These are phyloP conservation scores for Sporopachydermia cereana DNA, from an alignment of 1,139 yeast genomes.

Conservation along the genomic window DNA sequence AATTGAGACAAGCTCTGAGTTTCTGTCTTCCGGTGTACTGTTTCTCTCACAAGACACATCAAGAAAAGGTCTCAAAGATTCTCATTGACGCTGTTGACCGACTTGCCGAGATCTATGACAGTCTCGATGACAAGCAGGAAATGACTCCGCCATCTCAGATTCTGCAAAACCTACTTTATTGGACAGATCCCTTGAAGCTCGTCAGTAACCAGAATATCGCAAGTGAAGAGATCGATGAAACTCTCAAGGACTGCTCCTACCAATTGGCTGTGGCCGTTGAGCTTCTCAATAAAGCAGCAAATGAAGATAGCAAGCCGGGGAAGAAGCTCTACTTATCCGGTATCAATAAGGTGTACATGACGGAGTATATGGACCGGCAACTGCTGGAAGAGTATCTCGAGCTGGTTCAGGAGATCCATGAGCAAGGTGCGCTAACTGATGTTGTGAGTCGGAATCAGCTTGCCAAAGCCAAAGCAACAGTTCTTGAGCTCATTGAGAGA, in stretches of 20 bases:
- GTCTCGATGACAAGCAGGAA: constrained; percentile 25
- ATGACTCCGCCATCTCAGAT: constrained; percentile 46
- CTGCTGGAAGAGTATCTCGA: constrained; percentile 11
- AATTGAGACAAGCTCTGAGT: constrained; percentile 68
- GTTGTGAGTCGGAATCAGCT: constrained; percentile 34
- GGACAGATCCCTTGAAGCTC: constrained; percentile 76
- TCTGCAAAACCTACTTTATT: constrained; percentile 63
- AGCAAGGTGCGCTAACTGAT: constrained; percentile 23
- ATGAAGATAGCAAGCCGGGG: constrained; percentile 29
- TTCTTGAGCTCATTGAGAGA: constrained; percentile 23
- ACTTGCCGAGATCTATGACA: constrained; percentile 34
- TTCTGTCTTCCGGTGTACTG: constrained; percentile 89
- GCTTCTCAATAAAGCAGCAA: constrained; percentile 32
- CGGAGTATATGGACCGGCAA: constrained; percentile 19
- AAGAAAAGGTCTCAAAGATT: constrained; percentile 49
- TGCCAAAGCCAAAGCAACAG: constrained; percentile 29
- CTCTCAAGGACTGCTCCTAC: constrained; percentile 28
- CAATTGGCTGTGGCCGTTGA: constrained; percentile 52
- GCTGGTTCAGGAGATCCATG: constrained; percentile 13
- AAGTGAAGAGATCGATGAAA: constrained; percentile 25
- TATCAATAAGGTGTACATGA: constrained; percentile 7
- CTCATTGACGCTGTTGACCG: constrained; percentile 59
- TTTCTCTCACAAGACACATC: constrained; percentile 67
- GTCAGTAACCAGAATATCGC: constrained; percentile 32
- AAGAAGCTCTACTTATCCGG: constrained; percentile 17